Evolutionary conservation across 1,284 basidiomycete species (phyloP), one percentile per base, ranked within the genome.

Genomic region (Ganoderma sp.): DNA sequence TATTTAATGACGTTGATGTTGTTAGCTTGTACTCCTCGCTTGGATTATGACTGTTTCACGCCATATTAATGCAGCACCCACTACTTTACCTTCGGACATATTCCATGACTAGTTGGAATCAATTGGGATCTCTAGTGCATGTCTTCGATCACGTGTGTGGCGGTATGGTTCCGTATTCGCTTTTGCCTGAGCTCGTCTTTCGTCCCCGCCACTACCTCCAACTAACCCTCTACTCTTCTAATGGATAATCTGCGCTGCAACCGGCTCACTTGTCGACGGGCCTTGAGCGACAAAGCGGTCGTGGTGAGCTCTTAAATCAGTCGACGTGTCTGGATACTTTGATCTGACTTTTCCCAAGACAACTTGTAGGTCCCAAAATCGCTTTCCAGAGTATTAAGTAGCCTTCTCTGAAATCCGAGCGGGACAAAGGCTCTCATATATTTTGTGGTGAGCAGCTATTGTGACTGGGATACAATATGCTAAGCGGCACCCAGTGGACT

Each of bases 201-300:
- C 28, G 2, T 42, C 52, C 19, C 63, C 12, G 28, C 54, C 25
- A 25, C 63, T 22, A 19, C 37, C n/a, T 34, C 19, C 7, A 15
- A 17, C 25, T 64, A 14, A 57, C 63, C 63, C 17, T 34, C 12
- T 22, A 7, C 43, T 34, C n/a, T n/a, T 15, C 22, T 14, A 32
- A 79, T 79, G 78, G 78, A 79, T 62, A 77, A 87, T 56, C 80
- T 94, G 60, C 91, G 88, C 74, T 94, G 92, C 77, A 94, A 94
- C 77, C 84, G 88, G 45, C 81, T 93, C 66, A 89, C 86, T 37
- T 93, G 92, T 77, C 85, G 92, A 67, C 85, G 84, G 73, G 70
- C 83, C 1, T 77, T 94, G 62, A 81, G 82, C 2, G 92, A 93
- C 74, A 94, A 92, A 78, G 92, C 92, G 1, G 92, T 94, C 19